A percentile compares a stretch with the other conserved stretches of the same genome.
These are phyloP conservation scores for Umbilicus rupestris DNA, from an alignment of 164 flowering plant species.

Conservation along the genomic window DNA sequence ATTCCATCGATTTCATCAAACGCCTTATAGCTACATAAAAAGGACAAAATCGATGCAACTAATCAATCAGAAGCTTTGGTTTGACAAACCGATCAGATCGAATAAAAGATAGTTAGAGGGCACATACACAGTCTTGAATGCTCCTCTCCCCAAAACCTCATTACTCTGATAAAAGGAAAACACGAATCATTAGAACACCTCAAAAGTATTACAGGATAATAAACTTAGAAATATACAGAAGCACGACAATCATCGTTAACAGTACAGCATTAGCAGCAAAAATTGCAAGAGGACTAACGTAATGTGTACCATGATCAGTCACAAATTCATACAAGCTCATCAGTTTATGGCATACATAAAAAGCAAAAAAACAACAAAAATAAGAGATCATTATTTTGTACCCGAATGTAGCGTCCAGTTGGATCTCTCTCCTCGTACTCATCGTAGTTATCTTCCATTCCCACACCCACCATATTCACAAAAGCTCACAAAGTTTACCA, in stretches of 20 bases:
- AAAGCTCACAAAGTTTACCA: conserved; percentile 7
- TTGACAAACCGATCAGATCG: not conserved
- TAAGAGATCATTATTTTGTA: not conserved
- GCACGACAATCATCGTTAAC: not conserved
- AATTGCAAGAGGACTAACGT: too few relatives aligned
- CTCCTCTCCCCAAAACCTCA: conserved; percentile 74
- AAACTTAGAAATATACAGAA: not conserved
- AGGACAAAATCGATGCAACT: conserved; percentile 8
- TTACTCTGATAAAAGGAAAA: conserved; percentile 37
- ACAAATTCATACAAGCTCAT: too few relatives aligned
- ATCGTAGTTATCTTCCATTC: conserved; percentile 17
- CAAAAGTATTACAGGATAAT: not conserved
- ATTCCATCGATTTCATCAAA: conserved; percentile 81
- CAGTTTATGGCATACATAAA: not conserved
- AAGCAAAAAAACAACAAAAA: not conserved
- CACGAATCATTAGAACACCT: conserved; percentile 11
- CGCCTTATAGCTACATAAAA: conserved; percentile 51
- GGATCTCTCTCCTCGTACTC: conserved; percentile 9
- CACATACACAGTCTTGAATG: conserved; percentile 90
- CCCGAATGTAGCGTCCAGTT: conserved; percentile 5
- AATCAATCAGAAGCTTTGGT: not conserved
- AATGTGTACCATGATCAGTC: too few relatives aligned
- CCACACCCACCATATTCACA: conserved; percentile 8
- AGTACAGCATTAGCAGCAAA: not conserved
- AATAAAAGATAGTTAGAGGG: conserved; percentile 14